Percentiles rank a stretch among this genome's conserved stretches.
phyloP scores from a whole-genome alignment of 768 basidiomycete genomes.

The Daedaleopsis nitida region DNA sequence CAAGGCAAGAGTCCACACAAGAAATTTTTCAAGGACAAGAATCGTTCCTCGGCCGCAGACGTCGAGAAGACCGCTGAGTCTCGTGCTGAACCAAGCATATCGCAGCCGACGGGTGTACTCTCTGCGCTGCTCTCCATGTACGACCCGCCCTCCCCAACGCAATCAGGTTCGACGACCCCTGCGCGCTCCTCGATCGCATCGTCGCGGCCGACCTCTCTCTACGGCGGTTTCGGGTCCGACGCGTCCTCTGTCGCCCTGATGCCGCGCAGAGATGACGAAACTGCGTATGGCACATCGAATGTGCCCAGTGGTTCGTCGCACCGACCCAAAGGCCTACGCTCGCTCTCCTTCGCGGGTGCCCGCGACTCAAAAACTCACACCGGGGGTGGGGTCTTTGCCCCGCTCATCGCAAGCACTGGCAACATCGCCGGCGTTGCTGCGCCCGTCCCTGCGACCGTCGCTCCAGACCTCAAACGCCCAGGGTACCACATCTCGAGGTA shows the following conservation, averaged over 20 bases:
- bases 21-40: conserved; percentile 10
- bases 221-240: conserved; percentile 3
- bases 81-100: conserved; percentile 5
- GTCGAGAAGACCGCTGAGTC: conserved; percentile 27
- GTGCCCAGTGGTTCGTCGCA: no score
- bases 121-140: conserved; percentile 71
- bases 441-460: conserved; percentile 49
- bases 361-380: conserved; percentile 43
- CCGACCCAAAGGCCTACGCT: background rate
- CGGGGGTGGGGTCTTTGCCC: conserved; percentile 65
- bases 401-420: conserved; percentile 71
- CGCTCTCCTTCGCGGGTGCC: conserved; percentile 13
- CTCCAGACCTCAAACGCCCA: conserved; percentile 59
- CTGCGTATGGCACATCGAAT: no score
- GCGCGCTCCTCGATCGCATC: conserved; percentile 26
- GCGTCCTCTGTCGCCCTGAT: conserved; percentile 5
- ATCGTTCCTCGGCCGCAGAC: conserved; percentile 13
- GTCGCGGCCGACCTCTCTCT: conserved; percentile 21
- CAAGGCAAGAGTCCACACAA: no score
- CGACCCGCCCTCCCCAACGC: conserved; percentile 36
- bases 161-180: conserved; percentile 20
- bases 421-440: conserved; percentile 64
- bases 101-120: conserved; percentile 53
- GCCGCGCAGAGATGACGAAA: background rate
- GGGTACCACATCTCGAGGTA: conserved; percentile 71